Conservation (phyloP, 495 filamentous ascomycete genomes). For the Aspergillus egyptiacus region DNA sequence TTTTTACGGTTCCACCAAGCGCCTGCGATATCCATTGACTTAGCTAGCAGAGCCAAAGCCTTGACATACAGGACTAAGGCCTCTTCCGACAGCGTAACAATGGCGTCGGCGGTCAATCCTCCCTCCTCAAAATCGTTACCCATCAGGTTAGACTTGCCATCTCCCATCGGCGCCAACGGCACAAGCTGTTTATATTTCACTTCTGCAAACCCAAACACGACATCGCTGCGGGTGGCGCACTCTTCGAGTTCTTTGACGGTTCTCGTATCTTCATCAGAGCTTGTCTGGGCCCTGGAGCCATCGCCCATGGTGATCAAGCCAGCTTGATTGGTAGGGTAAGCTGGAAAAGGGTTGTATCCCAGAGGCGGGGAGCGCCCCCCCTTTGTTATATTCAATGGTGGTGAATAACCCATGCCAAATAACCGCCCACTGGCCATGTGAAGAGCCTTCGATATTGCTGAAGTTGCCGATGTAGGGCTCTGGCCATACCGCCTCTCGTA, state of each 20-base stretch:
- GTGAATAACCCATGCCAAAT: constrained; percentile 68
- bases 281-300: constrained; percentile 48
- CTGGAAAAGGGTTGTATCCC: constrained; percentile 74
- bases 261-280: constrained; percentile 72
- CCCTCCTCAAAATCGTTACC: constrained; percentile 34
- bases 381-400: constrained; percentile 61
- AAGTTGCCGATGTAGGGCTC: constrained; percentile 75
- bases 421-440: constrained; percentile 86
- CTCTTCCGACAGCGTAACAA: constrained; percentile 85
- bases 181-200: constrained; percentile 97
- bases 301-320: constrained; percentile 61
- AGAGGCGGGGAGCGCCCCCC: constrained; percentile 66
- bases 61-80: constrained; percentile 95
- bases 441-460: constrained; percentile 87
- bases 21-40: constrained; percentile 94
- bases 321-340: constrained; percentile 67
- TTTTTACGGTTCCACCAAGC: constrained; percentile 83
- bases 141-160: constrained; percentile 30
- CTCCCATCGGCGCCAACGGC: constrained; percentile 69
- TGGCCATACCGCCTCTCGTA: constrained; percentile 74
- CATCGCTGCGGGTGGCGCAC: constrained; percentile 83
- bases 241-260: constrained; percentile 82
- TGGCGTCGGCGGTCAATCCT: constrained; percentile 71
- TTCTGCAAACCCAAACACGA: constrained; percentile 94
- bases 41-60: constrained; percentile 77